A percentile compares a stretch with the other conserved stretches of the same genome.
phyloP scores from a whole-genome alignment of 129 eudicot species.

The Artemisia tridentata region DNA sequence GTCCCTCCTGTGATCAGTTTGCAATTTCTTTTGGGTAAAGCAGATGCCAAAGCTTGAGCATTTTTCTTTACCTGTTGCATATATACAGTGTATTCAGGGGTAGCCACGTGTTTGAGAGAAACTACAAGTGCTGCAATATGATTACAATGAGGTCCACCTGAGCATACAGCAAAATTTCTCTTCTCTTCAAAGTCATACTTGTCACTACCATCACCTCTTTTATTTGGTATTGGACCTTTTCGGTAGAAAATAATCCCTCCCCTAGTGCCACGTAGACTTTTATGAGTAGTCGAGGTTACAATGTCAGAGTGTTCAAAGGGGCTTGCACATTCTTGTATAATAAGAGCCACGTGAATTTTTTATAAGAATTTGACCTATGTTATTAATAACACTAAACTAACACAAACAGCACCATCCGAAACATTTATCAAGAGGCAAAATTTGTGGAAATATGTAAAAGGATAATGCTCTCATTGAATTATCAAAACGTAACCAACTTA shows the following conservation, averaged over 20 bases:
- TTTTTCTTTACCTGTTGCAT: conserved; percentile 98
- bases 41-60: conserved; percentile 90
- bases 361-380: neutral
- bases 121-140: conserved; percentile 95
- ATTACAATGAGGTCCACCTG: conserved; percentile 98
- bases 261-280: conserved; percentile 94
- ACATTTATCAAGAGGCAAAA: neutral
- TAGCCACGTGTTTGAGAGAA: conserved; percentile 85
- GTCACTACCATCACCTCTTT: conserved; percentile 67
- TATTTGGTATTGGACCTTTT: conserved; percentile 78
- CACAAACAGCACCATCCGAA: neutral
- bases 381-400: neutral
- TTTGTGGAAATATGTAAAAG: neutral
- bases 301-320: conserved; percentile 92
- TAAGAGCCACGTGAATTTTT: neutral
- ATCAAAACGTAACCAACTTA: too few relatives aligned
- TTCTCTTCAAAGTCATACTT: conserved; percentile 81
- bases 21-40: conserved; percentile 72
- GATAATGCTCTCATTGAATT: neutral
- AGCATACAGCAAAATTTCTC: conserved; percentile 93
- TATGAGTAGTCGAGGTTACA: conserved; percentile 95
- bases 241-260: conserved; percentile 86
- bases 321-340: conserved; percentile 70
- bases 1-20: conserved; percentile 96
- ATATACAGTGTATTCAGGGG: conserved; percentile 75